Conservation (phyloP, 2,329 filamentous ascomycete species). For the Pezicula rhizophila region DNA sequence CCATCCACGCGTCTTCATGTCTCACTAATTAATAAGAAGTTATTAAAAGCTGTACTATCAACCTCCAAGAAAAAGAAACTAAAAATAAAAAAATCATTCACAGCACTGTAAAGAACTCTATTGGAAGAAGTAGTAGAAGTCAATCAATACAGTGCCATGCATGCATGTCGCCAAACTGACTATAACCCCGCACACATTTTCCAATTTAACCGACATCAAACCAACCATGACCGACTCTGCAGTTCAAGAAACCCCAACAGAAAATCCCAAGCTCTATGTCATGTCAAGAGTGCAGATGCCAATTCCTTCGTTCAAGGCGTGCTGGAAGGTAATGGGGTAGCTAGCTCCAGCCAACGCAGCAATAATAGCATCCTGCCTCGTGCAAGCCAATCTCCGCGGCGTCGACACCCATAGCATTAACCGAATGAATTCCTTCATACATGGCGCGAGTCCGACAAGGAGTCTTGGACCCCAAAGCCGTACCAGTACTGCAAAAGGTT, state of each 20-base stretch:
- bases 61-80: no score
- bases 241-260: neutral
- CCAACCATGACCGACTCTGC: neutral
- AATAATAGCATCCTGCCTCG: slow-evolving; percentile 60
- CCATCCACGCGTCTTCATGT: no score
- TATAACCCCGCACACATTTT: neutral
- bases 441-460: slow-evolving; percentile 65
- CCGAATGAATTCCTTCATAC: slow-evolving; percentile 73
- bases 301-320: slow-evolving; percentile 44
- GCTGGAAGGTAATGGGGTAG: slow-evolving; percentile 55
- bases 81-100: no score
- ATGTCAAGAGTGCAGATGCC: neutral
- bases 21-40: no score
- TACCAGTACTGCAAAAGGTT: slow-evolving; percentile 51
- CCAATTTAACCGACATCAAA: neutral
- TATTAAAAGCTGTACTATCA: no score
- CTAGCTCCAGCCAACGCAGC: slow-evolving; percentile 52
- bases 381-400: slow-evolving; percentile 70
- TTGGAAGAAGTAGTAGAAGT: no score
- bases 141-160: neutral
- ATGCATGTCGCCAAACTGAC: neutral
- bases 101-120: no score
- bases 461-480: slow-evolving; percentile 56
- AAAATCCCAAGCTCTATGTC: neutral
- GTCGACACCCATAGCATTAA: slow-evolving; percentile 77